These are phyloP conservation scores for Vigna radiata DNA, from an alignment of 306 rosid species.

Conservation along the genomic window DNA sequence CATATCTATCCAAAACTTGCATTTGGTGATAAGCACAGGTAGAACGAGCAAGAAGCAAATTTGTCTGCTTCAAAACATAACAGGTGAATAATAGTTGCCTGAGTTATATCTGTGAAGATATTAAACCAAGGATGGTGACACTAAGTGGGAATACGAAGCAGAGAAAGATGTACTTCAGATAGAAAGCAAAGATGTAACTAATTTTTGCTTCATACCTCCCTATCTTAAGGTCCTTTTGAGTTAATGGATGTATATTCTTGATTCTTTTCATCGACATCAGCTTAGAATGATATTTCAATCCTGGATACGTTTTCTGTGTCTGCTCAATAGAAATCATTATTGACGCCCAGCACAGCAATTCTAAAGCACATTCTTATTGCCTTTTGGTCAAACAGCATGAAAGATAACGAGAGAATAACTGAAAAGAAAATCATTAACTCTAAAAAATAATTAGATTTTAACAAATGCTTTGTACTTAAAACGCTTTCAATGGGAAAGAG, in stretches of 20 bases:
- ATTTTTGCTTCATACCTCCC: conserved; percentile 20
- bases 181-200: conserved; percentile 9
- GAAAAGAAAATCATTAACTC: not conserved
- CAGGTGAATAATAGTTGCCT: conserved; percentile 21
- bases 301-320: conserved; percentile 23
- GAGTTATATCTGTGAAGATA: conserved; percentile 22
- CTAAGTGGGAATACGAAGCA: conserved; percentile 23
- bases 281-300: conserved; percentile 29
- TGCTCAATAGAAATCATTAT: conserved; percentile 32
- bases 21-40: conserved; percentile 23
- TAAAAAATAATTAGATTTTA: conserved; percentile 10
- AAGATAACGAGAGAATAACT: conserved; percentile 24
- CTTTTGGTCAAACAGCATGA: conserved; percentile 36
- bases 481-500: no score
- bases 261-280: conserved; percentile 36
- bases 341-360: conserved; percentile 9
- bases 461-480: no score
- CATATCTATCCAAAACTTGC: conserved; percentile 23
- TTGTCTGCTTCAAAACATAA: conserved; percentile 22
- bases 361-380: conserved; percentile 34
- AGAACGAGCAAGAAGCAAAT: conserved; percentile 34
- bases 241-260: conserved; percentile 45
- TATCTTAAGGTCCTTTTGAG: conserved; percentile 30
- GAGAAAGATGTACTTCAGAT: conserved; percentile 18
- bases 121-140: conserved; percentile 21